Percentiles rank a stretch among this genome's conserved stretches.
Evolutionary conservation across 768 basidiomycete species (phyloP).

Genomic region (Dioszegia hungarica): DNA sequence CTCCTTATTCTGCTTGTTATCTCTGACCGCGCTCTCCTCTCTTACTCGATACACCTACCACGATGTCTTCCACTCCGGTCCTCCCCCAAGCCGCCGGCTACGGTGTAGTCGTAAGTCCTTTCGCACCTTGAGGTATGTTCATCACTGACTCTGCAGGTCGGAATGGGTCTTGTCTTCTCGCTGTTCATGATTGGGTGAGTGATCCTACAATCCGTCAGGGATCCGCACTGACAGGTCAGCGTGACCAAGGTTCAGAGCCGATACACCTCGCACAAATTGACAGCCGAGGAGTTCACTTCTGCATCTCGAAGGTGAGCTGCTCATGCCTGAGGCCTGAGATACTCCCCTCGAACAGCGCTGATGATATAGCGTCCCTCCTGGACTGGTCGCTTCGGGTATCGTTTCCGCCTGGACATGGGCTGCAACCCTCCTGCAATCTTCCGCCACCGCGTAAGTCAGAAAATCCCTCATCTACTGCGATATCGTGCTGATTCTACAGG

Average conservation of each 20-base stretch:
- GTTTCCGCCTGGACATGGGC: slow-evolving; percentile 82
- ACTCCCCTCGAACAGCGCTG: background rate
- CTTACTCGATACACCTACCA: too few species aligned
- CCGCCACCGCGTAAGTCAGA: slow-evolving; percentile 50
- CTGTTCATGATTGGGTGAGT: slow-evolving; percentile 55
- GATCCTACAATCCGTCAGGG: background rate
- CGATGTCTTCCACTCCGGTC: slow-evolving; percentile 1
- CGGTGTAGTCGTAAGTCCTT: slow-evolving; percentile 60
- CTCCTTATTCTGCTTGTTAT: too few species aligned
- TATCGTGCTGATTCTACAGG: slow-evolving; percentile 54
- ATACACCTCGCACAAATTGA: slow-evolving; percentile 68
- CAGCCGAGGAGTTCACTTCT: slow-evolving; percentile 59
- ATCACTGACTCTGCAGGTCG: slow-evolving; percentile 43
- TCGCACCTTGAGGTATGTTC: background rate
- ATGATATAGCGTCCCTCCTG: slow-evolving; percentile 68
- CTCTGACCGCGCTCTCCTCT: too few species aligned
- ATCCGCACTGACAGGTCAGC: slow-evolving; percentile 22
- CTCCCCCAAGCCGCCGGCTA: slow-evolving; percentile 80
- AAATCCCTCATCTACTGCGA: too few species aligned
- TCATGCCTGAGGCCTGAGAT: background rate
- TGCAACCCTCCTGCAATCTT: slow-evolving; percentile 43
- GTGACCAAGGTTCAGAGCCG: slow-evolving; percentile 75
- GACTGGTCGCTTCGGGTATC: slow-evolving; percentile 86
- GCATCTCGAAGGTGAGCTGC: slow-evolving; percentile 41
- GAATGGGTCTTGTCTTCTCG: slow-evolving; percentile 73